Conservation (phyloP, 805 yeast genomes). For the Teunomyces gatunensis region DNA sequence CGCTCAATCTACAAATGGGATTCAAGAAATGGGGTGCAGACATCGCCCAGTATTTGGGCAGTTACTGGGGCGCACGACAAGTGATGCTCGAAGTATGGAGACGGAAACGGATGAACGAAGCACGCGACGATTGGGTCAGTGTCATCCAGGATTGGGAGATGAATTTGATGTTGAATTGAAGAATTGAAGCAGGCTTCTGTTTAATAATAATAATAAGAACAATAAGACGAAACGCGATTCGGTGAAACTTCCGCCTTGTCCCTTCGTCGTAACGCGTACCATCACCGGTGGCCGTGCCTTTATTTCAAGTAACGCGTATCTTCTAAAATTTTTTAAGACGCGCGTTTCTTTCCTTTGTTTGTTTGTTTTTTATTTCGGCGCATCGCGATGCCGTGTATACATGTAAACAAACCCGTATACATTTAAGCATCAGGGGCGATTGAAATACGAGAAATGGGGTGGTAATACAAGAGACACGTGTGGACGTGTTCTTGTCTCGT, state of each 20-base stretch:
- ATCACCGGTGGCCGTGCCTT: not conserved
- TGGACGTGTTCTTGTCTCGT: not conserved
- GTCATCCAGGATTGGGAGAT: conserved; percentile 83
- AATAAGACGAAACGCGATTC: not conserved
- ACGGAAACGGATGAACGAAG: conserved; percentile 58
- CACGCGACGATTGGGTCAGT: conserved; percentile 70
- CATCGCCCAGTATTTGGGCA: conserved; percentile 55
- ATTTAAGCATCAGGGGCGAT: not conserved
- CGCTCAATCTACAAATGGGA: conserved; percentile 55
- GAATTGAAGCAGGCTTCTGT: conserved; percentile 24
- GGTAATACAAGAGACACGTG: not conserved
- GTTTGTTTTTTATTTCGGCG: not conserved
- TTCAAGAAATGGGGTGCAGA: conserved; percentile 74
- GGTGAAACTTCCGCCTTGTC: too few relatives aligned
- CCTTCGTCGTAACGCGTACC: not conserved
- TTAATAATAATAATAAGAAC: not conserved
- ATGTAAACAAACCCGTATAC: conserved; percentile 4
- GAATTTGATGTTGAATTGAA: conserved; percentile 66
- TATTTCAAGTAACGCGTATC: not conserved
- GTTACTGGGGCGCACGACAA: conserved; percentile 83
- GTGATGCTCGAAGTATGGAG: conserved; percentile 87
- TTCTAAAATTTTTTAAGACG: not conserved
- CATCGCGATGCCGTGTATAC: conserved; percentile 1
- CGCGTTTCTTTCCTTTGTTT: conserved; percentile 1
- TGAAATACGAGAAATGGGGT: too few relatives aligned